Evolutionary conservation across 148 eudicot genomes (phyloP).

Genomic region (Rhododendron vialii): DNA sequence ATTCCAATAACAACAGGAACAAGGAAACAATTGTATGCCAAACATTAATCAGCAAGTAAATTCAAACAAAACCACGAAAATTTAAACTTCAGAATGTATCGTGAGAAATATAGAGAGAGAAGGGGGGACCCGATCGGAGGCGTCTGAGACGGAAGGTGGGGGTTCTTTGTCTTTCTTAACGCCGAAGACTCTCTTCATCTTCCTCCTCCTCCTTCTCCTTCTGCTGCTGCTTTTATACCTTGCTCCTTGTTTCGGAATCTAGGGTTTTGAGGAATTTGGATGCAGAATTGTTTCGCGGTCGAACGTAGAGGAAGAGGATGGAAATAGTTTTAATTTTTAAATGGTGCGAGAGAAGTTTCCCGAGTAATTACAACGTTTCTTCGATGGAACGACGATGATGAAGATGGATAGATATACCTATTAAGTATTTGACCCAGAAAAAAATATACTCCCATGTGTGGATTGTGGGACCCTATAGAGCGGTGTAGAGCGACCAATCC

Average conservation of each 20-base stretch:
- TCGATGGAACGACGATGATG: not conserved
- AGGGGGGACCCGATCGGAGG: constrained; percentile 60
- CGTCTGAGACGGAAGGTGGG: constrained; percentile 71
- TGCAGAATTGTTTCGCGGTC: not conserved
- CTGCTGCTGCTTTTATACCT: not conserved
- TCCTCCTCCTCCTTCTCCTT: not conserved
- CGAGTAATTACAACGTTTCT: not conserved
- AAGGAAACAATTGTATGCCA: not conserved
- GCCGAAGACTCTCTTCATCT: constrained; percentile 81
- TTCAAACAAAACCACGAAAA: not conserved
- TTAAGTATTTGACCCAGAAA: too few relatives aligned
- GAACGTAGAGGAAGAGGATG: not conserved
- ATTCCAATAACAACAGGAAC: not conserved
- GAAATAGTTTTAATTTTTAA: too few relatives aligned
- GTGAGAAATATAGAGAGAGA: not conserved
- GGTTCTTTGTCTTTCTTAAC: constrained; percentile 73
- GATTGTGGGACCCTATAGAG: too few relatives aligned
- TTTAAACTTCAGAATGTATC: not conserved
- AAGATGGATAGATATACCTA: not conserved
- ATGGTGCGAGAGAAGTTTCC: not conserved
- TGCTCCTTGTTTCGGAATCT: not conserved
- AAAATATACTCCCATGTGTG: too few relatives aligned
- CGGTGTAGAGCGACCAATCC: rapidly evolving
- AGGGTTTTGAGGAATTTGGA: constrained; percentile 3
- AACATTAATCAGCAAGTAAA: not conserved